Evolutionary conservation across 2,329 filamentous ascomycete genomes (phyloP), one percentile per base, ranked within the genome.

Genomic region (Fusarium algeriense): DNA sequence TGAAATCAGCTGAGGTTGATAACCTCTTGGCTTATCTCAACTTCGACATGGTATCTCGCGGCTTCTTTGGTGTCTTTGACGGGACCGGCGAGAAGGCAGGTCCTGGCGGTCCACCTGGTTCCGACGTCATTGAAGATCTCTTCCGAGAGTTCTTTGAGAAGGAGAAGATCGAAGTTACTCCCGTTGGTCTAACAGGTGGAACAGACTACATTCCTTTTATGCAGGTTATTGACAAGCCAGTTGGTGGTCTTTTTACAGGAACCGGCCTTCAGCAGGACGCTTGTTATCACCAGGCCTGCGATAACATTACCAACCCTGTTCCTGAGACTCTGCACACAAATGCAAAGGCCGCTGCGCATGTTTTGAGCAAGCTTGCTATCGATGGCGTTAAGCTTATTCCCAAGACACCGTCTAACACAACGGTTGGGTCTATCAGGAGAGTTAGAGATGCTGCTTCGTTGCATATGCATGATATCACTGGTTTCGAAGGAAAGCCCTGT

Each of bases 181-280:
- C 74, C 7, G 69, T 73, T 2, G 71, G 70, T 2, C 59, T 80
- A 0, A 78, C 71, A 38, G 88, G 87, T 6, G 85, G 89, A 50
- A 88, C 85, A 11, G 89, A 91, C 75, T 91, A 91, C 69, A 87
- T 85, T 15, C 85, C 87, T 3, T 91, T 91, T 81, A 81, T 88
- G 37, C 81, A 86, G 41, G 81, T 85, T 30, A 85, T 87, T 40
- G 56, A 75, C 11, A 80, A 90, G 89, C 73, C 87, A 83, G 20
- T 84, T 78, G 43, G 88, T 81, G 88, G 88, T 12, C 81, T 91
- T 23, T 88, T 88, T 73, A 90, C 89, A 6, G 89, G 89, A 6
- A 77, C 75, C 0, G 75, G 74, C 5, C 67, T 71, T 0, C 73
- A 57, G 35, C 75, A 77, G 19, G 75, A 76, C 28, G 73, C 75